These are phyloP conservation scores for Colletotrichum orbiculare DNA, from an alignment of 2,329 filamentous ascomycete genomes.

Conservation along the genomic window DNA sequence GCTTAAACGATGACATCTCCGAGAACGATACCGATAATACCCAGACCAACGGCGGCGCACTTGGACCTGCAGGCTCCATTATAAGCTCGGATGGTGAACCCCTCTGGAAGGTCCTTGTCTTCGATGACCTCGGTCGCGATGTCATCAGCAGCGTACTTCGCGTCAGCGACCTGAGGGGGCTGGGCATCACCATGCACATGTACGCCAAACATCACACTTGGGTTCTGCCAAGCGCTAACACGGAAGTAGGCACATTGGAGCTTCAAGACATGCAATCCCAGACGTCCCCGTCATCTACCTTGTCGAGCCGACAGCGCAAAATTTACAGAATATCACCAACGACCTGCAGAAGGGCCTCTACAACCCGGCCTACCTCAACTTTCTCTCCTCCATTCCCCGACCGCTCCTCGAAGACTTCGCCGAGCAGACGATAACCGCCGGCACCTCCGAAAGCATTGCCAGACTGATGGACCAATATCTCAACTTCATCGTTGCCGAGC, in stretches of 20 bases:
- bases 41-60: slow-evolving; percentile 67
- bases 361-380: slow-evolving; percentile 95
- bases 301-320: slow-evolving; percentile 86
- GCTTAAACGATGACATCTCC: slow-evolving; percentile 82
- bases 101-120: slow-evolving; percentile 97
- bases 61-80: slow-evolving; percentile 79
- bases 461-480: slow-evolving; percentile 97
- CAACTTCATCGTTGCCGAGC: slow-evolving; percentile 96
- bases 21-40: slow-evolving; percentile 71
- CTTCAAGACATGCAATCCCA: slow-evolving; percentile 87
- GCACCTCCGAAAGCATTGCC: slow-evolving; percentile 88
- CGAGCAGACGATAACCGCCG: slow-evolving; percentile 83
- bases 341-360: slow-evolving; percentile 92
- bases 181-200: slow-evolving; percentile 98
- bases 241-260: slow-evolving; percentile 76
- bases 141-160: slow-evolving; percentile 96
- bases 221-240: slow-evolving; percentile 39
- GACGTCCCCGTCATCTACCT: slow-evolving; percentile 97
- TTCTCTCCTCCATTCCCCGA: slow-evolving; percentile 91
- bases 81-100: slow-evolving; percentile 89
- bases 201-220: slow-evolving; percentile 52
- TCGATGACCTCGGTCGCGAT: slow-evolving; percentile 90
- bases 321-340: slow-evolving; percentile 83
- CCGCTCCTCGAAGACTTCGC: slow-evolving; percentile 95
- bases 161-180: slow-evolving; percentile 90